These are phyloP conservation scores for Evansstolkia leycettana DNA, from an alignment of 495 filamentous ascomycete species.

Conservation along the genomic window DNA sequence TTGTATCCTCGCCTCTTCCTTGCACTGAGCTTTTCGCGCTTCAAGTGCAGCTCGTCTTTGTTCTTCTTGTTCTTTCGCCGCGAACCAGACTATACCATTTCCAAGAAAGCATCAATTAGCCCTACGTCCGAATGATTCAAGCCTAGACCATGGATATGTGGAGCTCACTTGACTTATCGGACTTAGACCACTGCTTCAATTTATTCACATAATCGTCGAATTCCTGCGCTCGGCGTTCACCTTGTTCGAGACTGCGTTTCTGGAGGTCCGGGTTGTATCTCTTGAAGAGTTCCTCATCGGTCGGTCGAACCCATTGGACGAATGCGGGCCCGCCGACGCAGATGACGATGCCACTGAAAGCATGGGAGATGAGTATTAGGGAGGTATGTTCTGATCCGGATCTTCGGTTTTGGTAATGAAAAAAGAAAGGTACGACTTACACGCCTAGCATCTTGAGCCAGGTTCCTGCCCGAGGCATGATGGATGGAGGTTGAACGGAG, in stretches of 20 bases:
- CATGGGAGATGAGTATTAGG: not conserved
- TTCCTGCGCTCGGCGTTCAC: slow-evolving; percentile 62
- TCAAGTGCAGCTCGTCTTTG: slow-evolving; percentile 21
- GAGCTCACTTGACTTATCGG: slow-evolving; percentile 71
- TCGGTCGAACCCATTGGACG: slow-evolving; percentile 66
- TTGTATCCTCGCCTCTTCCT: slow-evolving; percentile 38
- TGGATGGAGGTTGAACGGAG: slow-evolving; percentile 6
- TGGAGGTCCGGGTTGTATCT: slow-evolving; percentile 90
- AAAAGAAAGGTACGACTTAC: slow-evolving; percentile 28
- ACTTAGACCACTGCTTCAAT: slow-evolving; percentile 82
- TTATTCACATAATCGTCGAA: slow-evolving; percentile 76
- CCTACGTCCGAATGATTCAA: too few relatives aligned
- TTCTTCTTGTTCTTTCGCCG: slow-evolving; percentile 53
- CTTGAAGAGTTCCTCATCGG: slow-evolving; percentile 86
- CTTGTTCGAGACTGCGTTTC: slow-evolving; percentile 63
- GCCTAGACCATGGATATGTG: too few relatives aligned
- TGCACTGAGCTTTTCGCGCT: slow-evolving; percentile 38
- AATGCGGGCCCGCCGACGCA: slow-evolving; percentile 78
- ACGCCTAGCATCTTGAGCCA: slow-evolving; percentile 43
- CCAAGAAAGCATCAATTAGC: too few relatives aligned
- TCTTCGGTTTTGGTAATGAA: too few relatives aligned
- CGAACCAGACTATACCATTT: slow-evolving; percentile 52
- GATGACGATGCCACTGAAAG: slow-evolving; percentile 48
- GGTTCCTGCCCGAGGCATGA: slow-evolving; percentile 37
- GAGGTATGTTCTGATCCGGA: too few relatives aligned